Percentiles rank a stretch among this genome's conserved stretches.
Conservation (phyloP, 2,329 filamentous ascomycete genomes). For the Hawksworthiomyces lignivorus region DNA sequence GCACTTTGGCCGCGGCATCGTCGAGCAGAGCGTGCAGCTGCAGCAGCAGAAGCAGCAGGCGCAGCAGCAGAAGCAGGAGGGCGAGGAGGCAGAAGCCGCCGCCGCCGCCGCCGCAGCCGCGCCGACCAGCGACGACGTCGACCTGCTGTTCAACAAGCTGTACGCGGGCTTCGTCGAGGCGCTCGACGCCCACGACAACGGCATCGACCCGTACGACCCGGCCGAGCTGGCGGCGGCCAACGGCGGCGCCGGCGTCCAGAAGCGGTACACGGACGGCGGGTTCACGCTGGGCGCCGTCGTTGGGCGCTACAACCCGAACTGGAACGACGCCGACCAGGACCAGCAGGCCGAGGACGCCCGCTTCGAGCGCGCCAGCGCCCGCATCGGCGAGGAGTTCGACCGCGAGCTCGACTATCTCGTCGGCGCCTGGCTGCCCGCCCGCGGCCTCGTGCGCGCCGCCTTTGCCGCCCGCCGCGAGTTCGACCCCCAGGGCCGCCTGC, state of each 20-base stretch:
- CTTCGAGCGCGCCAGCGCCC: constrained; percentile 68
- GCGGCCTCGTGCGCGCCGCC: constrained; percentile 59
- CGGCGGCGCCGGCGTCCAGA: constrained; percentile 57
- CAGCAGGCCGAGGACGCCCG: constrained; percentile 73
- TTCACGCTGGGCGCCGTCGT: constrained; percentile 84
- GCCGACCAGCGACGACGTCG: constrained; percentile 57
- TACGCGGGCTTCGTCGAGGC: constrained; percentile 94
- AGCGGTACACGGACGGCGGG: constrained; percentile 74
- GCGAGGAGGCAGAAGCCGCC: constrained; percentile 32
- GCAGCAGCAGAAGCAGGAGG: constrained; percentile 20
- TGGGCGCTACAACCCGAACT: constrained; percentile 68
- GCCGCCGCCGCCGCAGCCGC: constrained; percentile 25
- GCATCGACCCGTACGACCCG: constrained; percentile 75
- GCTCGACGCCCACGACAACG: constrained; percentile 96
- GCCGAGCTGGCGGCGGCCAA: constrained; percentile 47
- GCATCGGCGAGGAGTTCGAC: constrained; percentile 86
- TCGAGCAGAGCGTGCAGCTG: constrained; percentile 53
- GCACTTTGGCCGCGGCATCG: constrained; percentile 84
- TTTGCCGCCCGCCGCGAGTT: constrained; percentile 61
- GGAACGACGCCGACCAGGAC: constrained; percentile 60
- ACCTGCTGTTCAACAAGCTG: constrained; percentile 75
- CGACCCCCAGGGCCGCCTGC: constrained; percentile 57
- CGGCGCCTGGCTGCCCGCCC: constrained; percentile 78
- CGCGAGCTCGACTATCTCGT: constrained; percentile 70
- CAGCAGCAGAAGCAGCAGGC: constrained; percentile 1